These are phyloP conservation scores for Hypoxylon sp. DNA, from an alignment of 2,329 filamentous ascomycete species.

Conservation along the genomic window DNA sequence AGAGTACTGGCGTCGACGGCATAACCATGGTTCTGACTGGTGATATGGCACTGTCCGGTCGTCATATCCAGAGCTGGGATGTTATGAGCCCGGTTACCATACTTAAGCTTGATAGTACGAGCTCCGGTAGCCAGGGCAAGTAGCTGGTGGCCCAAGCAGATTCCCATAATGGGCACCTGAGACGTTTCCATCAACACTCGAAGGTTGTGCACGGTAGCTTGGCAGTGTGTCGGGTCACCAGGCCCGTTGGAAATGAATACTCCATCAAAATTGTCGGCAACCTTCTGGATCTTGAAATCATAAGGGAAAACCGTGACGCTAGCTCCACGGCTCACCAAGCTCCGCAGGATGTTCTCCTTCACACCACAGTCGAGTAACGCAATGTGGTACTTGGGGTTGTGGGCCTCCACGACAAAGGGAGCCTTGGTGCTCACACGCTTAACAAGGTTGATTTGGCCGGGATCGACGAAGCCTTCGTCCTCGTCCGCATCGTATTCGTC, in stretches of 20 bases:
- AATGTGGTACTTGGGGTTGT: slow-evolving; percentile 87
- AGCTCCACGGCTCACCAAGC: slow-evolving; percentile 90
- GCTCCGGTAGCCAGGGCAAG: slow-evolving; percentile 91
- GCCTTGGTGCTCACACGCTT: slow-evolving; percentile 98
- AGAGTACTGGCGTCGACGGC: slow-evolving; percentile 90
- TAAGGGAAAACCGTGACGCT: slow-evolving; percentile 96
- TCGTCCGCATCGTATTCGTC: slow-evolving; percentile 99
- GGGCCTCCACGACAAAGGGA: slow-evolving; percentile 93
- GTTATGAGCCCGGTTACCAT: slow-evolving; percentile 98
- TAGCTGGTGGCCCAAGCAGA: slow-evolving; percentile 97
- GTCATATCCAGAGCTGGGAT: slow-evolving; percentile 95
- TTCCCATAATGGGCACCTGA: slow-evolving; percentile 94
- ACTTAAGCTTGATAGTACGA: slow-evolving; percentile 96
- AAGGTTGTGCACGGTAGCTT: slow-evolving; percentile 93
- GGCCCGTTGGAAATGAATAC: slow-evolving; percentile 99
- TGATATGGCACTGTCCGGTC: slow-evolving; percentile 98
- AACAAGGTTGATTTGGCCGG: slow-evolving; percentile 96
- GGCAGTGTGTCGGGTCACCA: slow-evolving; percentile 97
- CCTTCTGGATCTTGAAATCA: slow-evolving; percentile 98
- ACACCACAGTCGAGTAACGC: slow-evolving; percentile 98
- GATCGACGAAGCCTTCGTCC: slow-evolving; percentile 95
- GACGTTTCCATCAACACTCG: slow-evolving; percentile 91
- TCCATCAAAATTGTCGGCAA: slow-evolving; percentile 96
- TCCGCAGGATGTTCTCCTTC: slow-evolving; percentile 99
- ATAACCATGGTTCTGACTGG: slow-evolving; percentile 98